phyloP scores from a whole-genome alignment of 495 filamentous ascomycete species.

The Terfezia claveryi region DNA sequence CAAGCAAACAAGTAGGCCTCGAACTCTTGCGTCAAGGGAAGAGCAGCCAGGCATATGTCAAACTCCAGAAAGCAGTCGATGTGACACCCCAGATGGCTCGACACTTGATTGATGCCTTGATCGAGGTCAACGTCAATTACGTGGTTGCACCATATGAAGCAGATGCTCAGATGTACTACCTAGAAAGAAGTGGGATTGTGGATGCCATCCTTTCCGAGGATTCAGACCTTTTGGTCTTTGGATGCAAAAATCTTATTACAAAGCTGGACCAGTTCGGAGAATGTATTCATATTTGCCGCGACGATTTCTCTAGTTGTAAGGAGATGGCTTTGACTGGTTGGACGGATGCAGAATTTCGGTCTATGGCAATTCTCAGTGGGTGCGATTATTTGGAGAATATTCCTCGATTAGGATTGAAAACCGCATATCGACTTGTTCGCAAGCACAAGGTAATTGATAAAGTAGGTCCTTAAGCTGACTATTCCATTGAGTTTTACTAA shows the following conservation, averaged over 20 bases:
- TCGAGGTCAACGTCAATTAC: constrained; percentile 54
- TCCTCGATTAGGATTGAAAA: constrained; percentile 72
- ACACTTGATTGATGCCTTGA: constrained; percentile 76
- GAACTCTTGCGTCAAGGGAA: constrained; percentile 64
- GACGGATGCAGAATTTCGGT: constrained; percentile 74
- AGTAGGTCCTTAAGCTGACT: constrained; percentile 18
- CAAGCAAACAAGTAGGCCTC: constrained; percentile 48
- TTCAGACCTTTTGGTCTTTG: constrained; percentile 90
- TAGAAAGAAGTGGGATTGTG: constrained; percentile 66
- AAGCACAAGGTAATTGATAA: constrained; percentile 74
- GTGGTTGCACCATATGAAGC: constrained; percentile 96
- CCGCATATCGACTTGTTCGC: constrained; percentile 69
- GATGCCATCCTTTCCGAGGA: constrained; percentile 85
- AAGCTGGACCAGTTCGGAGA: constrained; percentile 89
- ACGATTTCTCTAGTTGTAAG: constrained; percentile 56
- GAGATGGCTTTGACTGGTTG: constrained; percentile 79
- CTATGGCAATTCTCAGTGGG: constrained; percentile 93
- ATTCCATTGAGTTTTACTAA: not conserved
- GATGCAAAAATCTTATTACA: constrained; percentile 68
- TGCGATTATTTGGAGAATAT: constrained; percentile 86
- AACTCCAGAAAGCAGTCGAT: constrained; percentile 90
- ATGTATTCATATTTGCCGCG: constrained; percentile 72
- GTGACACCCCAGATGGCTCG: constrained; percentile 91
- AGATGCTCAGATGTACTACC: constrained; percentile 83
- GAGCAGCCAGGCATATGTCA: constrained; percentile 53